These are phyloP conservation scores for Xeromyces bisporus DNA, from an alignment of 495 filamentous ascomycete species.

Conservation along the genomic window DNA sequence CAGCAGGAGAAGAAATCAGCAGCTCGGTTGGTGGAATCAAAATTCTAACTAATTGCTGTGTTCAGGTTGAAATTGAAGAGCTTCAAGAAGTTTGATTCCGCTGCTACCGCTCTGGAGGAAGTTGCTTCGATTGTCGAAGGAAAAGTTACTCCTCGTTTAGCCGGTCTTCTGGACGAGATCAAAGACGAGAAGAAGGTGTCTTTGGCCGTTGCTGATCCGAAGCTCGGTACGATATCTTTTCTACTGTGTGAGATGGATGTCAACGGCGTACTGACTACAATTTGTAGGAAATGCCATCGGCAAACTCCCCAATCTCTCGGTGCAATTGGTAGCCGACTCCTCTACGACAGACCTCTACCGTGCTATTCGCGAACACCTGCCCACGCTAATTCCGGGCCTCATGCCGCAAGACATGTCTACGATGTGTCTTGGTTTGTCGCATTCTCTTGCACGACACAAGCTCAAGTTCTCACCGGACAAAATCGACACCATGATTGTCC, in stretches of 20 bases:
- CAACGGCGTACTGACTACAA: slow-evolving; percentile 6
- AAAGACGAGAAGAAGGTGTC: slow-evolving; percentile 97
- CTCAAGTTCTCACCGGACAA: slow-evolving; percentile 98
- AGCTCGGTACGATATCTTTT: slow-evolving; percentile 48
- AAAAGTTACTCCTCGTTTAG: slow-evolving; percentile 86
- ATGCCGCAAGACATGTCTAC: slow-evolving; percentile 68
- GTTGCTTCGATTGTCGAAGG: slow-evolving; percentile 73
- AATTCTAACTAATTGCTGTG: too few relatives aligned
- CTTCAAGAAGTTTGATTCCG: slow-evolving; percentile 92
- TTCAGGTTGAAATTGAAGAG: slow-evolving; percentile 85
- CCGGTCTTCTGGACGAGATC: slow-evolving; percentile 65
- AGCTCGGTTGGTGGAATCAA: too few relatives aligned
- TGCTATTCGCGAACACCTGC: slow-evolving; percentile 77
- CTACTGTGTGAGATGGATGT: too few relatives aligned
- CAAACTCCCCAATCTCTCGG: slow-evolving; percentile 72
- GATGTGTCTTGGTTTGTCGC: slow-evolving; percentile 89
- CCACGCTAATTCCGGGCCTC: slow-evolving; percentile 81
- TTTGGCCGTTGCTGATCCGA: slow-evolving; percentile 85
- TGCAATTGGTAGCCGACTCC: slow-evolving; percentile 76
- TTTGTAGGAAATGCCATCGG: slow-evolving; percentile 60
- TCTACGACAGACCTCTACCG: slow-evolving; percentile 77
- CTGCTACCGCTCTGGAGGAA: slow-evolving; percentile 71
- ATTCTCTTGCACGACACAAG: slow-evolving; percentile 95
- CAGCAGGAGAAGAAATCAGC: too few relatives aligned
- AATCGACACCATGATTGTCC: slow-evolving; percentile 98